Evolutionary conservation across 495 filamentous ascomycete genomes (phyloP), one percentile per base, ranked within the genome.

Genomic region (Penicillium chermesinum): DNA sequence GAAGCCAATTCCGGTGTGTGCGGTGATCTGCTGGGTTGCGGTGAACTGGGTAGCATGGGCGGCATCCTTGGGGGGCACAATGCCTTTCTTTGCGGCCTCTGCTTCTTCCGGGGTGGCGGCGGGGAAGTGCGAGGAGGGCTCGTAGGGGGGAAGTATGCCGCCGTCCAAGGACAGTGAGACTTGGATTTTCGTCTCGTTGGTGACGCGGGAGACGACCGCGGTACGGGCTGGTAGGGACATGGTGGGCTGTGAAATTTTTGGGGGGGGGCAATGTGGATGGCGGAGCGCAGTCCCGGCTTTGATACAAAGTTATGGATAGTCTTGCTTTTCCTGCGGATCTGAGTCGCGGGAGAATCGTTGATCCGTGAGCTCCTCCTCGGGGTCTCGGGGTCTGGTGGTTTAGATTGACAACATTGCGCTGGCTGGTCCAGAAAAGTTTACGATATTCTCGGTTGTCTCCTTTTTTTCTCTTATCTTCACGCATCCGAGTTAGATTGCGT

Each of bases 1-100:
- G 69, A 98, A 98, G n/a, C 93, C 93, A 61, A 98, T 95, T 40
- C 93, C 93, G 1, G 91, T 93, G 76, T 86, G 86, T 48, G 97
- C 77, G 63, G 78, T 82, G 60, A 98, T 95, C 39, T 79, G 79
- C 73, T 96, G 94, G 42, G 82, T 84, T 30, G 82, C 79, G 33
- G 83, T 87, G 55, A 81, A 73, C 58, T 97, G 94, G 1, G 83
- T 79, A 3, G 93, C 91, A 65, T 98, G 93, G 25, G 72, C 69
- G 33, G 69, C 66, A 30, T 73, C 86, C 66, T 96, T 91, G n/a
- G 84, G 82, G 0, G 89, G 93, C 35, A 96, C 77, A 50, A 81
- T 84, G 40, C 90, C 89, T 56, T 91, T 89, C n/a, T 86, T 72
- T 1, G 66, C 73, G 19, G 73, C 65, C 45, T 65, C 60, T 34